Base-by-base conservation (phyloP, 441 rosid species). In the Omphalea diandra region DNA sequence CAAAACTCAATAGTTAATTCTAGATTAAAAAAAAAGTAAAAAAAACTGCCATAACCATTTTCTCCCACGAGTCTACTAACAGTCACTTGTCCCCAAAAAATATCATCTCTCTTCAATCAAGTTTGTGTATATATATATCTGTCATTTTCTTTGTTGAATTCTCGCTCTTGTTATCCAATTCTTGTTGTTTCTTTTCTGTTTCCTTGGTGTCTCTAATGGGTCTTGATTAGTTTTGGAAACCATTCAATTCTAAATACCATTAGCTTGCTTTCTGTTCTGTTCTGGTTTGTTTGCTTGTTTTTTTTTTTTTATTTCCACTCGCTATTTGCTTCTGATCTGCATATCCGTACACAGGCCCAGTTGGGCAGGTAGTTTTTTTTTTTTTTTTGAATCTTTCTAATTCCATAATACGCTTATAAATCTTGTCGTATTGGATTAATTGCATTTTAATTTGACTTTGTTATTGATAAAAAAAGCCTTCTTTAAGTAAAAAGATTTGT, bases 121-220 rank as follows among this genome's bases (percentile, higher is more conserved):
- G 4, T n/a, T n/a, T n/a, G n/a, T n/a, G n/a, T n/a, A 22, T 52
- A 12, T 26, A 14, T 54, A 53, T 75, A 66, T 59, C n/a, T 53
- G 65, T 80, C 78, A 33, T 46, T 68, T 64, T 68, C 69, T 63
- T 62, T 26, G 22, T 56, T n/a, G 38, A 35, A 4, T 56, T 63
- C 49, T 68, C 67, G 58, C 69, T 43, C 40, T 63, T 58, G n/a
- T 53, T 54, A 24, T 2, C 10, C 36, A 29, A 49, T 68, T 9
- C 43, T 52, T 10, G 3, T 11, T 63, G 69, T 73, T 70, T 59
- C 35, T 47, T 36, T 41, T 53, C 31, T 20, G n/a, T 63, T 41
- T 71, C 65, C n/a, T 27, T 12, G 29, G 20, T 18, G 26, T 6
- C 44, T 54, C 12, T 31, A 1, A 63, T 63, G 56, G 69, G 55